A percentile compares a stretch with the other conserved stretches of the same genome.
Conservation (phyloP, 352 stramenopile species). For the Pythium phragmitis region DNA sequence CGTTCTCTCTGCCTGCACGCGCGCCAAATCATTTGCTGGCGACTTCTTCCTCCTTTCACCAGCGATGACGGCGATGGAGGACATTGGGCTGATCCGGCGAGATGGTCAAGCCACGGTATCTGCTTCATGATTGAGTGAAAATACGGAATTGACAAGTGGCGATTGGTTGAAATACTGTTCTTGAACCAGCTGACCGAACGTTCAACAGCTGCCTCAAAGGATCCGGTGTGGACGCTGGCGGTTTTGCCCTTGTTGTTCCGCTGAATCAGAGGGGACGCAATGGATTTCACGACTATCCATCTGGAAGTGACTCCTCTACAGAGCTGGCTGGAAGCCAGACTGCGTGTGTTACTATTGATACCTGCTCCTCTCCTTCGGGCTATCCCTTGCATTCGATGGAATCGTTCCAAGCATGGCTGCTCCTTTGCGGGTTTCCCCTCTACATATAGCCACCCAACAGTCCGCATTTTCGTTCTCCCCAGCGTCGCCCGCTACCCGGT, state of each 20-base stretch:
- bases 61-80: too few species aligned
- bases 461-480: conserved; percentile 20
- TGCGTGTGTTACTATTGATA: background rate
- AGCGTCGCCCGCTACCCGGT: conserved; percentile 6
- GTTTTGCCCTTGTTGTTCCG: background rate
- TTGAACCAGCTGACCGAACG: conserved; percentile 19
- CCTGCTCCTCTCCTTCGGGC: conserved; percentile 3
- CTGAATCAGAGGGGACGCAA: conserved; percentile 3
- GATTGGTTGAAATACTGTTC: conserved; percentile 13
- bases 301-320: conserved; percentile 10
- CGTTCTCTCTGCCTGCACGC: too few species aligned
- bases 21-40: too few species aligned
- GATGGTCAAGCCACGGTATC: background rate
- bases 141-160: background rate
- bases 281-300: background rate
- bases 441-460: conserved; percentile 12
- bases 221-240: conserved; percentile 9
- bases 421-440: background rate
- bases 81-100: background rate
- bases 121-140: conserved; percentile 10
- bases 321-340: conserved; percentile 11
- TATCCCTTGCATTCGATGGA: background rate
- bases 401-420: background rate
- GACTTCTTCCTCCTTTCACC: too few species aligned
- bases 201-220: conserved; percentile 20